These are phyloP conservation scores for Pestalotiopsis sp. DNA, from an alignment of 2,329 filamentous ascomycete species.

Conservation along the genomic window DNA sequence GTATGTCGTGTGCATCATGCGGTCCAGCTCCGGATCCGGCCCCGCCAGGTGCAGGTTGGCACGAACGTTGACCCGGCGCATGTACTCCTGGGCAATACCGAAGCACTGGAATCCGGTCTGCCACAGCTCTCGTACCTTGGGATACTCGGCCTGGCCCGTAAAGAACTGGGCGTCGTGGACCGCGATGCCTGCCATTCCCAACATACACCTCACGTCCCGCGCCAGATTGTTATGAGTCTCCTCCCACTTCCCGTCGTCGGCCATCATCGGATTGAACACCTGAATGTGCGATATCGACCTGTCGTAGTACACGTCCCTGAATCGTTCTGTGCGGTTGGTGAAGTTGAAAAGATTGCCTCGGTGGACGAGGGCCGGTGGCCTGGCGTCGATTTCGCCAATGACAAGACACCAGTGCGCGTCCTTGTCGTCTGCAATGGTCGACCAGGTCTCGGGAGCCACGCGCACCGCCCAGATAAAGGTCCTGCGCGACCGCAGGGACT, in stretches of 20 bases:
- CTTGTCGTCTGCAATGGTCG: not conserved
- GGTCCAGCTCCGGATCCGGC: not conserved
- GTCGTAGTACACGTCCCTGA: not conserved
- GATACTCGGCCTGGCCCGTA: not conserved
- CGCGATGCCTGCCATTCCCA: not conserved
- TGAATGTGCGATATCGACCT: not conserved
- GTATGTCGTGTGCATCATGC: not conserved
- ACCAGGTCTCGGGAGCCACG: not conserved
- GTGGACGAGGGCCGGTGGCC: not conserved
- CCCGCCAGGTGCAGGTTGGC: not conserved
- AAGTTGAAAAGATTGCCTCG: not conserved
- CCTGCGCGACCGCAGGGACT: not conserved
- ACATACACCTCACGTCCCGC: not conserved
- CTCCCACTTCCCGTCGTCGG: not conserved
- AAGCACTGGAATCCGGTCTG: conserved; percentile 1
- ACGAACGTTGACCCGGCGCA: not conserved
- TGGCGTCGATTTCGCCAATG: not conserved
- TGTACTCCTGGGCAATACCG: not conserved
- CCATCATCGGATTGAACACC: not conserved
- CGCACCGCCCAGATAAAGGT: conserved; percentile 1
- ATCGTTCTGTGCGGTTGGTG: not conserved
- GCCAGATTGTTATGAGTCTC: not conserved
- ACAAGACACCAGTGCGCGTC: conserved; percentile 1
- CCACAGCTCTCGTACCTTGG: not conserved
- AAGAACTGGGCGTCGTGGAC: not conserved